Conservation (phyloP, 2,329 filamentous ascomycete species). For the Monosporascus cannonballus region DNA sequence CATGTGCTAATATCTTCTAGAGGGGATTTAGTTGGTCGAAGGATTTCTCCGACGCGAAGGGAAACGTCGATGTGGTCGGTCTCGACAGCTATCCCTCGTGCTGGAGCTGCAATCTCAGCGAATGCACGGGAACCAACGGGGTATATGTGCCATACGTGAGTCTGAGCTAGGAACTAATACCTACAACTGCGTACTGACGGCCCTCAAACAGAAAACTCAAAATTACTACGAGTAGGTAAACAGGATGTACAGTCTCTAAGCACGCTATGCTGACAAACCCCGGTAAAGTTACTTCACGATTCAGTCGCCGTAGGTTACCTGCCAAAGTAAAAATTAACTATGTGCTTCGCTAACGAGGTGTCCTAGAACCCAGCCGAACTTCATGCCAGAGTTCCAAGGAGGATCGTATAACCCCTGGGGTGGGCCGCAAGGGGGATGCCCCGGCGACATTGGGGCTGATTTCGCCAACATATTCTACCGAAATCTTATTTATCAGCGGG, state of each 20-base stretch:
- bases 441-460: slow-evolving; percentile 47
- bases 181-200: no score
- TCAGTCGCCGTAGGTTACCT: slow-evolving; percentile 24
- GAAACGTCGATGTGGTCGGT: slow-evolving; percentile 48
- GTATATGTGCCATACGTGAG: slow-evolving; percentile 49
- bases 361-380: slow-evolving; percentile 38
- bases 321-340: background rate
- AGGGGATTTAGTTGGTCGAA: slow-evolving; percentile 50
- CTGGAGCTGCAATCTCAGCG: slow-evolving; percentile 57
- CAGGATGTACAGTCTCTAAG: no score
- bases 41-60: slow-evolving; percentile 50
- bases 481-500: slow-evolving; percentile 52
- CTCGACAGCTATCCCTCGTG: slow-evolving; percentile 50
- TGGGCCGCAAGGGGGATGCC: slow-evolving; percentile 50
- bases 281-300: slow-evolving; percentile 21
- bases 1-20: slow-evolving; percentile 1
- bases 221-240: slow-evolving; percentile 18
- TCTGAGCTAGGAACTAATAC: slow-evolving; percentile 5
- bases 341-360: background rate
- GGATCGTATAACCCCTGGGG: slow-evolving; percentile 58
- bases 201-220: slow-evolving; percentile 10
- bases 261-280: background rate
- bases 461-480: slow-evolving; percentile 61
- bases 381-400: slow-evolving; percentile 55
- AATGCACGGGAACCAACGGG: slow-evolving; percentile 55